Evolutionary conservation across 805 yeast species (phyloP), one percentile per base, ranked within the genome.

Genomic region (Debaryomyces hansenii): DNA sequence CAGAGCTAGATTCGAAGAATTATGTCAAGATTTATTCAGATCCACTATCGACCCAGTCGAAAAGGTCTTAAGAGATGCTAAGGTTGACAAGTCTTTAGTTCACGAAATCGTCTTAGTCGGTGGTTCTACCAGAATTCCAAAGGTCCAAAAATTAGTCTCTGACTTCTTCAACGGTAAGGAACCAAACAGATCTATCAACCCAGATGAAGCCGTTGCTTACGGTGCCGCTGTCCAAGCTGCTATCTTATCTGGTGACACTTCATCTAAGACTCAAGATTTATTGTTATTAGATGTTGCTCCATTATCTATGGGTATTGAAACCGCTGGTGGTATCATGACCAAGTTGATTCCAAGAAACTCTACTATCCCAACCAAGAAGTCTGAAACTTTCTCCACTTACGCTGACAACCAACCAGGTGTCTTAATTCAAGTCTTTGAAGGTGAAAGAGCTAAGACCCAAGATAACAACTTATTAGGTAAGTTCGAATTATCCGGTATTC

Each of bases 201-300:
- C 97, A 60, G 97, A 90, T 80, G 97, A 90, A 79, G 97, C 97
- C 65, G 97, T 90, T 74, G 97, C 97, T 66, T 90, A 90, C 78
- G 97, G 97, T 85, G 97, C 97, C 60, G 97, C 97, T 54, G 97
- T 90, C 59, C 97, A 90, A 80, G 97, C 96, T 58, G 97, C 97
- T 59, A 90, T 90, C 67, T 82, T 90, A 69, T 83, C 96, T 51
- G 97, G 97, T 78, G 97, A 90, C 75, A 85, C 92, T 59, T 90
- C 97, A 36, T 84, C 96, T 52, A 90, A 90, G 86, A 91, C 97
- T 52, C 96, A 90, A 79, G 97, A 90, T 72, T 79, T 90, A 72
- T 79, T 92, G 69, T 81, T 91, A 66, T 83, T 92, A 69, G 98
- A 91, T 82, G 97, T 91, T 71, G 95, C 97, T 64, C 97, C 98